These are phyloP conservation scores for Aspergillus neotritici DNA, from an alignment of 2,329 filamentous ascomycete genomes.

Conservation along the genomic window DNA sequence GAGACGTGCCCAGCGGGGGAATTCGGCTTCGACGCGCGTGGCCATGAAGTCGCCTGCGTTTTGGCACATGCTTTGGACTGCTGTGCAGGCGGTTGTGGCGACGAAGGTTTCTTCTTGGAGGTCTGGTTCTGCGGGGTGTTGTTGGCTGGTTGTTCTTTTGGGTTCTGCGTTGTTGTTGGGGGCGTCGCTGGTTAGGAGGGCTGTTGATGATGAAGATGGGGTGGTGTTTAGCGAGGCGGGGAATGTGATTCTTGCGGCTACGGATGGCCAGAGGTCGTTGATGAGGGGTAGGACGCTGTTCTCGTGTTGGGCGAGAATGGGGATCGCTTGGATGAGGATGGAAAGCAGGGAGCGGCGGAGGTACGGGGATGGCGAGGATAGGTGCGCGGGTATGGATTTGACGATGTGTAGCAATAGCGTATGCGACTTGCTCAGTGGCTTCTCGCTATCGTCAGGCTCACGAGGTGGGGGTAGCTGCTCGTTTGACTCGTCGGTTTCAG, in stretches of 20 bases:
- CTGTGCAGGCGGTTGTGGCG: conserved; percentile 62
- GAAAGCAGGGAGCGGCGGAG: conserved; percentile 73
- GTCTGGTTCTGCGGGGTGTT: conserved; percentile 17
- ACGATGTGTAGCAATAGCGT: conserved; percentile 76
- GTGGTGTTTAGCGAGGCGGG: conserved; percentile 47
- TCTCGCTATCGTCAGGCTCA: conserved; percentile 50
- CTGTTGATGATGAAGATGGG: conserved; percentile 41
- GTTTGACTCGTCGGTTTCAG: conserved; percentile 27
- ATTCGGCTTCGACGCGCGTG: conserved; percentile 68
- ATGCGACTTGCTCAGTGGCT: conserved; percentile 70
- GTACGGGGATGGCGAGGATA: conserved; percentile 75
- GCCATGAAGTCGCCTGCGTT: conserved; percentile 76
- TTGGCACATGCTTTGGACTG: conserved; percentile 63
- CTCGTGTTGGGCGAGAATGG: conserved; percentile 68
- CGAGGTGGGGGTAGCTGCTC: conserved; percentile 32
- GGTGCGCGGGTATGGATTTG: conserved; percentile 78
- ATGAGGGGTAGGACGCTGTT: conserved; percentile 81
- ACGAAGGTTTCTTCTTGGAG: conserved; percentile 46
- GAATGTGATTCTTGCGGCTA: conserved; percentile 41
- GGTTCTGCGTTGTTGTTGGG: conserved; percentile 8
- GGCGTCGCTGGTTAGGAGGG: conserved; percentile 16
- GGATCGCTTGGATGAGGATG: conserved; percentile 66
- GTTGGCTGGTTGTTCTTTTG: conserved; percentile 48
- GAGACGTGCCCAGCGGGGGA: conserved; percentile 38
- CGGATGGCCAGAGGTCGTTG: conserved; percentile 83